Evolutionary conservation across 768 basidiomycete genomes (phyloP), one percentile per base, ranked within the genome.

Genomic region (Sporobolomyces roseus): DNA sequence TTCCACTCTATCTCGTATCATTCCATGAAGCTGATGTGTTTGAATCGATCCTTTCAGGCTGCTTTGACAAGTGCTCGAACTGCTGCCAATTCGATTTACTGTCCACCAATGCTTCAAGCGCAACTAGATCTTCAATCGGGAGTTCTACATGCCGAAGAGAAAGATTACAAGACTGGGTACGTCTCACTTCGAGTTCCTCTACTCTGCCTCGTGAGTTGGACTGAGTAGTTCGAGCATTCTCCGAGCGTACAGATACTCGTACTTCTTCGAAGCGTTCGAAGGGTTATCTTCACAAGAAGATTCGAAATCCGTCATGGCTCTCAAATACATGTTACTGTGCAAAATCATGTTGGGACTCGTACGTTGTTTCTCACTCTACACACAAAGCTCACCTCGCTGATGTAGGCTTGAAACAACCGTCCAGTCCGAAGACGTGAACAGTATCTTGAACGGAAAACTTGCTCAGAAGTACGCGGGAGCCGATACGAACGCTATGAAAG

Each of bases 271-370:
- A 80, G 87, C 92, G 4, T 97, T 98, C 71, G 96, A 99, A 79
- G 92, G 87, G 59, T 82, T 92, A 72, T 85, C 85, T 48, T 78
- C 86, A 2, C 88, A 91, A 65, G 92, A 88, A 25, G 87, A 91
- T 71, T 84, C 85, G 48, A 82, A 80, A 43, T 91, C 92, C 1
- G 81, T 96, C 25, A 85, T 84, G 2, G 92, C 92, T 7, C 82
- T 99, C 72, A 98, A 99, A 80, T 98, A 99, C 79, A 96, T 98
- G 94, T 83, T 97, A 21, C 79, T 97, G 51, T 99, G 96, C 80
- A 98, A 99, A 78, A 88, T 99, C 77, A 99, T 99, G 94, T 82
- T 98, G 71, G 92, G 92, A 76, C 78, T 94, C 77, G 93, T 94
- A 67, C 71, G 87, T 82, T 29, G 17, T 41, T 38, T 49, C 51